Base-by-base conservation (phyloP, 2,329 filamentous ascomycete genomes). In the Septoria linicola region DNA sequence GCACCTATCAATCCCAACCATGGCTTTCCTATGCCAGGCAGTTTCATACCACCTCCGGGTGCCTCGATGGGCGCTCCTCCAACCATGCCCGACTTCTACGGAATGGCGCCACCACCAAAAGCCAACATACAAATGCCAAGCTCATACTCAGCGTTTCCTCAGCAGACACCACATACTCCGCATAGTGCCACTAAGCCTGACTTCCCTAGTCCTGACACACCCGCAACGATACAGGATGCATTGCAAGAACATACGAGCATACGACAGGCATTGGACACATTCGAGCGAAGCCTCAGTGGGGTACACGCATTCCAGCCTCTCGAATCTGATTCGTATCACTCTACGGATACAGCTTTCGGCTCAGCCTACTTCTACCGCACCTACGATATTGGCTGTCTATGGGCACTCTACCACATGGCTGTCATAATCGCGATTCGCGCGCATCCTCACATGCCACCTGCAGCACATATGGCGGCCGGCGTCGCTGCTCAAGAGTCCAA, bases 371-470 rank as follows among this genome's bases (percentile, higher is more conserved):
- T 89, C 58, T 96, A 95, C 66, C 82, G 88, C 23, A 92, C 88
- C 1, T 92, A 89, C 67, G 85, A 86, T n/a, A 87, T 97, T 57
- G 88, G 88, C 2, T 86, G 88, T 27, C 78, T 96, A 17, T 96
- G 90, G 89, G 83, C 88, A 65, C 86, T 91, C 58, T 91, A 88
- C 68, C 87, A 95, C 69, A 88, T 92, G 76, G 85, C 85, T 0
- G 78, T 89, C 40, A 92, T 97, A 51, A 79, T 91, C 47, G 79
- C 93, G n/a, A 77, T 92, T 53, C 81, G 93, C 27, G 79, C 84
- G 1, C 91, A 96, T 60, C 93, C 93, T 0, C 81, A 81, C 19
- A 96, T 96, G 90, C 92, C 91, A 0, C 89, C 92, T 0, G 84
- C 91, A 7, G 87, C 90, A 30, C 90, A 95, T 82, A 81, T 90